phyloP scores from a whole-genome alignment of 192 early-diverging fungal genomes.

The Paraglomus occultum region DNA sequence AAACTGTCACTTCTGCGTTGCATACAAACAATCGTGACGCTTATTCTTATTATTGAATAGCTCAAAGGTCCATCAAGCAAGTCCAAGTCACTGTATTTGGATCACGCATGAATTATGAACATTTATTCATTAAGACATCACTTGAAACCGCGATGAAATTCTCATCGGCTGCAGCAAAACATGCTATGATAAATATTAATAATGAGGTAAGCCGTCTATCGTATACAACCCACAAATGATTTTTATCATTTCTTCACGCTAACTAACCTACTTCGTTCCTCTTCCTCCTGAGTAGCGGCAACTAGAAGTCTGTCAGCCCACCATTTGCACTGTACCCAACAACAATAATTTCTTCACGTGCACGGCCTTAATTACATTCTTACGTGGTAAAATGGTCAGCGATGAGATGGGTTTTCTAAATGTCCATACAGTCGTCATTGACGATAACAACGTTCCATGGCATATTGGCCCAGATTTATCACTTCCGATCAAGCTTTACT shows the following conservation, averaged over 20 bases:
- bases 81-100: too few species aligned
- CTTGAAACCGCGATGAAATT: not conserved
- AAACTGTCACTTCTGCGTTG: too few species aligned
- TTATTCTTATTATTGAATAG: too few species aligned
- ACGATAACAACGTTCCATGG: not conserved
- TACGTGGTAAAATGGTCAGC: not conserved
- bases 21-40: too few species aligned
- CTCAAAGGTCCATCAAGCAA: too few species aligned
- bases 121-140: too few species aligned
- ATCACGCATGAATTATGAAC: too few species aligned
- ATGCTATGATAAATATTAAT: not conserved
- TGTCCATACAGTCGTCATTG: constrained; percentile 2
- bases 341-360: not conserved
- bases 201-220: not conserved
- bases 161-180: not conserved
- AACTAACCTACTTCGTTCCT: too few species aligned
- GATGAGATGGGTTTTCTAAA: constrained; percentile 9
- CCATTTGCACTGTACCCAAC: not conserved
- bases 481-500: not conserved
- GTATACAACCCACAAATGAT: not conserved
- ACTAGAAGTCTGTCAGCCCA: too few species aligned
- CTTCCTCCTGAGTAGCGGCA: not conserved
- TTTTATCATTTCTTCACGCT: not conserved
- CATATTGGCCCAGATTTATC: constrained; percentile 13
- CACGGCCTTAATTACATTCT: not conserved